Evolutionary conservation across 164 flowering plant species (phyloP).

Genomic region (Macadamia integrifolia): DNA sequence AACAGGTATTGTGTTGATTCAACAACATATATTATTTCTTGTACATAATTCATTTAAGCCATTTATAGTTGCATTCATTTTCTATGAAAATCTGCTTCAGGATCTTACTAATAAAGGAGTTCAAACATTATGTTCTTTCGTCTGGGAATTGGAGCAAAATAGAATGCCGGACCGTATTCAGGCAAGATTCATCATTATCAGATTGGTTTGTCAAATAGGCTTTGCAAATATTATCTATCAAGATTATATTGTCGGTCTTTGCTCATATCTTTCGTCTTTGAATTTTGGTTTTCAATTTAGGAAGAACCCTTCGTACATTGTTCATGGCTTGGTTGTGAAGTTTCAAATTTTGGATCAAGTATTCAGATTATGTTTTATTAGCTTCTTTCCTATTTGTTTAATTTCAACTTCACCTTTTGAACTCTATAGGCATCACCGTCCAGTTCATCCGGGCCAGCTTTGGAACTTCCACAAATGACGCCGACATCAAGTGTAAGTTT

Average conservation of each 20-base stretch:
- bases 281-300: no score
- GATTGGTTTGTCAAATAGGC: no score
- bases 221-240: no score
- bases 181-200: conserved; percentile 22
- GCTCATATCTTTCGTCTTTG: no score
- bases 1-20: conserved; percentile 44
- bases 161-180: conserved; percentile 29
- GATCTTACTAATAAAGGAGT: conserved; percentile 48
- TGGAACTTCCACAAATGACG: conserved; percentile 31
- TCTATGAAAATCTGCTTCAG: conserved; percentile 20
- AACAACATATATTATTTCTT: neutral
- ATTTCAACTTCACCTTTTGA: neutral
- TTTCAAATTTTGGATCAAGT: no score
- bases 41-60: conserved; percentile 1
- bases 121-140: conserved; percentile 33
- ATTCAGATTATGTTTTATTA: neutral
- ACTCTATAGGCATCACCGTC: conserved; percentile 43
- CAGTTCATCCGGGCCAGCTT: conserved; percentile 36
- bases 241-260: no score
- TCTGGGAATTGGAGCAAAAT: conserved; percentile 26
- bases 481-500: conserved; percentile 43
- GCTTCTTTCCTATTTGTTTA: neutral
- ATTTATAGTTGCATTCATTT: neutral
- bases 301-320: no score
- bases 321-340: no score